Evolutionary conservation across 768 basidiomycete genomes (phyloP).

Genomic region (Lyophyllum decastes): DNA sequence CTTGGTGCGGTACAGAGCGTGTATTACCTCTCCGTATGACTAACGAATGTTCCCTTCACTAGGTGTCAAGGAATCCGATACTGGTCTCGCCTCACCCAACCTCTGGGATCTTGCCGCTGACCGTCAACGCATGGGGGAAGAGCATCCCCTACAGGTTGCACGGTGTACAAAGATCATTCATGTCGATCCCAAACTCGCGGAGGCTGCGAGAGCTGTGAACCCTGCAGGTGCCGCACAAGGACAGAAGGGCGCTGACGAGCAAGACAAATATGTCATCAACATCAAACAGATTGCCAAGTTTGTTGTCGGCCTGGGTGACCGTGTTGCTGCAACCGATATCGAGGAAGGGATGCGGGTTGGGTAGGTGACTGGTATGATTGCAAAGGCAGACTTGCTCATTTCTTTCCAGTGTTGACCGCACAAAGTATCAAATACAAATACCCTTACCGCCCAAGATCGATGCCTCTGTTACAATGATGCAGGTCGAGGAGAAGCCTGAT

Average conservation of each 20-base stretch:
- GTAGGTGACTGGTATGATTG: conserved; percentile 47
- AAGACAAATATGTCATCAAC: conserved; percentile 99
- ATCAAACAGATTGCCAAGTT: conserved; percentile 99
- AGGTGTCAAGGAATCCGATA: conserved; percentile 98
- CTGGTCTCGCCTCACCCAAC: conserved; percentile 94
- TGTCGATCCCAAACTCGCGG: conserved; percentile 72
- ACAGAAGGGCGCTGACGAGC: conserved; percentile 96
- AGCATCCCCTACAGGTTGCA: conserved; percentile 95
- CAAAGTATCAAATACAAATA: conserved; percentile 98
- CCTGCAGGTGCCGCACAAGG: conserved; percentile 77
- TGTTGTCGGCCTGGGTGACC: conserved; percentile 95
- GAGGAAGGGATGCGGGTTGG: conserved; percentile 99
- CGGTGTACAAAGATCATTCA: conserved; percentile 98
- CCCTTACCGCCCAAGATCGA: conserved; percentile 98
- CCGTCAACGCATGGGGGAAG: conserved; percentile 85
- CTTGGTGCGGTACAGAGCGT: conserved; percentile 59
- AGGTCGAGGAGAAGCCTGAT: conserved; percentile 98
- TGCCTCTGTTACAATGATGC: conserved; percentile 99
- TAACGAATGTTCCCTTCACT: conserved; percentile 6
- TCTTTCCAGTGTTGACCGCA: conserved; percentile 78
- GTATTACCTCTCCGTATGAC: background rate
- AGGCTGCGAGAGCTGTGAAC: conserved; percentile 78
- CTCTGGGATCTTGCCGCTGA: conserved; percentile 97
- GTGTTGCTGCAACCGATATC: conserved; percentile 96
- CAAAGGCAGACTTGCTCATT: conserved; percentile 1